phyloP scores from a whole-genome alignment of 768 basidiomycete genomes.

The Pulveroboletus ravenelii region DNA sequence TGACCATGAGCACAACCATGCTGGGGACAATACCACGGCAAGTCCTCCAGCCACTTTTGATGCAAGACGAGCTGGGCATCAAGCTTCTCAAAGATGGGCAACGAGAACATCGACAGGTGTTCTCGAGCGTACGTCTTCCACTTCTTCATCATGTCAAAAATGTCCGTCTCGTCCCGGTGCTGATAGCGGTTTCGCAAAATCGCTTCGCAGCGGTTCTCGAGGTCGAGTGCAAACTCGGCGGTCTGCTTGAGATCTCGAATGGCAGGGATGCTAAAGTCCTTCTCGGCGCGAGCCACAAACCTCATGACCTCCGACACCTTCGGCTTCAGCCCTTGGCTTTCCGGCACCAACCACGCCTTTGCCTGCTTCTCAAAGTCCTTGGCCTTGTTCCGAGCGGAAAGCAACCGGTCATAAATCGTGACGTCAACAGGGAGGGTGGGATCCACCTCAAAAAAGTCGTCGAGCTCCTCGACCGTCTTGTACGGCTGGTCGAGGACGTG shows the following conservation, averaged over 20 bases:
- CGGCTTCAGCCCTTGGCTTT: conserved; percentile 51
- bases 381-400: conserved; percentile 61
- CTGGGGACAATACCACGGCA: conserved; percentile 76
- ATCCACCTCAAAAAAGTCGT: conserved; percentile 65
- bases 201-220: conserved; percentile 70
- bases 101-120: conserved; percentile 66
- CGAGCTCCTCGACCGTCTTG: conserved; percentile 74
- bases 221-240: conserved; percentile 72
- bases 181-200: conserved; percentile 63
- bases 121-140: conserved; percentile 72
- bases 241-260: conserved; percentile 62
- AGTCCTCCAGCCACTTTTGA: conserved; percentile 63
- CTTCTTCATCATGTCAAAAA: conserved; percentile 66
- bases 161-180: conserved; percentile 51
- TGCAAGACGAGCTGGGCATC: conserved; percentile 65
- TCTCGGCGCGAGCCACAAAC: conserved; percentile 66
- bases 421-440: conserved; percentile 65
- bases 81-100: conserved; percentile 70
- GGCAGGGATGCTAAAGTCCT: conserved; percentile 68
- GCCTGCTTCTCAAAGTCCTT: conserved; percentile 80
- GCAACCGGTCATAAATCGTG: conserved; percentile 59
- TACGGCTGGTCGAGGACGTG: conserved; percentile 60
- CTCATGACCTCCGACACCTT: conserved; percentile 65
- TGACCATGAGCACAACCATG: conserved; percentile 63
- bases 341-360: conserved; percentile 60